Base-by-base conservation (phyloP, 306 rosid genomes). In the Rosa persica region DNA sequence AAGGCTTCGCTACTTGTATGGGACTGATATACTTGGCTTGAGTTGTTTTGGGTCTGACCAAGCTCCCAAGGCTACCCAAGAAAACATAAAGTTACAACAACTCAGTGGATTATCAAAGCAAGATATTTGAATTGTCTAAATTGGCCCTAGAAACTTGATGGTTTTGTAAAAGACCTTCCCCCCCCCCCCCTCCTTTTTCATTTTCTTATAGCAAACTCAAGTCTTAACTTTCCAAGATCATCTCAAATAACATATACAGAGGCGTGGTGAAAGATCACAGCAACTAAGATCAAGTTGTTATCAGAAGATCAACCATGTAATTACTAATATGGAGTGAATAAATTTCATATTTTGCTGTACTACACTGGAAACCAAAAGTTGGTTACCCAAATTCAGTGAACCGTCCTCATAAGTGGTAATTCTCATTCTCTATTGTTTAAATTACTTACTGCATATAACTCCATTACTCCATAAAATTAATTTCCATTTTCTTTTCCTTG, bases 51-150 rank as follows among this genome's bases (percentile, higher is more conserved):
- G 79, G 86, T 78, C 85, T 82, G 96, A 76, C 81, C 48, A 72
- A 74, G 80, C 80, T 93, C 99, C 98, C 99, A 91, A 47, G 98
- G 97, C 98, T 96, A 80, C 72, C 46, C 74, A 82, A 30, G 81
- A 84, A n/a, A 81, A 82, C 74, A 86, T 25, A 70, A 77, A 77
- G 77, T 68, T 79, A 48, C 46, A 77, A 80, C 75, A 83, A 71
- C 74, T 82, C 74, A 75, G 75, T 34, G 78, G 16, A 25, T 38
- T 43, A 69, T 70, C 79, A 78, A 75, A 78, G 60, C 72, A 75
- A 42, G 62, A 57, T 78, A 78, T 42, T 64, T 47, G 25, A 39
- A 23, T 57, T 36, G 46, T 58, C 36, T 11, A 54, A 54, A 52
- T 22, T 23, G 6, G 5, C 23, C 40, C 58, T 20, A 40, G 15